Percentiles rank a stretch among this genome's conserved stretches.
These are phyloP conservation scores for Tolypocladium pustulatum DNA, from an alignment of 2,329 filamentous ascomycete genomes.

Conservation along the genomic window DNA sequence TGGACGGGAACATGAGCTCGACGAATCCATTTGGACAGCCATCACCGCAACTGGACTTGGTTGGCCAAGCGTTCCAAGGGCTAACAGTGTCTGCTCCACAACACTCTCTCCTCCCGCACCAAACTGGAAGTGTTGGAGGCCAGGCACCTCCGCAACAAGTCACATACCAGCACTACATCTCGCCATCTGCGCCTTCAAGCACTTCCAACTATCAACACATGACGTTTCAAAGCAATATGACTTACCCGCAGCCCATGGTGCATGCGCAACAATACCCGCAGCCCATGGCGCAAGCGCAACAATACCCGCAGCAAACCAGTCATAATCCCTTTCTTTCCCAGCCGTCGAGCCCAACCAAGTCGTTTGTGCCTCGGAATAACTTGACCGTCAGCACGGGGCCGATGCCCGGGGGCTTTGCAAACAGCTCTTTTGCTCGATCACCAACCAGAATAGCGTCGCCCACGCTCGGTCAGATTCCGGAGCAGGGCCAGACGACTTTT, in stretches of 20 bases:
- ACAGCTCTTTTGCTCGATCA: slow-evolving; percentile 40
- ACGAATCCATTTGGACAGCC: slow-evolving; percentile 62
- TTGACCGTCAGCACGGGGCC: slow-evolving; percentile 29
- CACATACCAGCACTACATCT: slow-evolving; percentile 32
- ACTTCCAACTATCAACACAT: slow-evolving; percentile 28
- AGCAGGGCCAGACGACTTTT: slow-evolving; percentile 37
- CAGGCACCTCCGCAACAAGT: slow-evolving; percentile 28
- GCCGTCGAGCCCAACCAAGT: slow-evolving; percentile 19
- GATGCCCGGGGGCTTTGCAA: slow-evolving; percentile 21
- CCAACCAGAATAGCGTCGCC: slow-evolving; percentile 41
- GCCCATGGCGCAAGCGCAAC: slow-evolving; percentile 21
- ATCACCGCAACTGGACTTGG: slow-evolving; percentile 23
- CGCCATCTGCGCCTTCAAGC: slow-evolving; percentile 29
- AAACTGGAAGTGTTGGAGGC: slow-evolving; percentile 52
- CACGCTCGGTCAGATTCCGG: slow-evolving; percentile 39
- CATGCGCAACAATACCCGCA: slow-evolving; percentile 22
- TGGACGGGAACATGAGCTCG: slow-evolving; percentile 25
- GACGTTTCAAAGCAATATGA: slow-evolving; percentile 31
- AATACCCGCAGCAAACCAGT: slow-evolving; percentile 24
- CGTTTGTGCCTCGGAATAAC: slow-evolving; percentile 23
- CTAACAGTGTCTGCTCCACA: slow-evolving; percentile 55
- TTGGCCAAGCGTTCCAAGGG: slow-evolving; percentile 65
- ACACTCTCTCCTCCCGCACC: slow-evolving; percentile 59
- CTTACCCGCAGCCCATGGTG: slow-evolving; percentile 27
- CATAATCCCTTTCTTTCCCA: slow-evolving; percentile 44